Percentiles rank a stretch among this genome's conserved stretches.
Conservation (phyloP, 352 stramenopile genomes). For the Phytopythium oedochilum region DNA sequence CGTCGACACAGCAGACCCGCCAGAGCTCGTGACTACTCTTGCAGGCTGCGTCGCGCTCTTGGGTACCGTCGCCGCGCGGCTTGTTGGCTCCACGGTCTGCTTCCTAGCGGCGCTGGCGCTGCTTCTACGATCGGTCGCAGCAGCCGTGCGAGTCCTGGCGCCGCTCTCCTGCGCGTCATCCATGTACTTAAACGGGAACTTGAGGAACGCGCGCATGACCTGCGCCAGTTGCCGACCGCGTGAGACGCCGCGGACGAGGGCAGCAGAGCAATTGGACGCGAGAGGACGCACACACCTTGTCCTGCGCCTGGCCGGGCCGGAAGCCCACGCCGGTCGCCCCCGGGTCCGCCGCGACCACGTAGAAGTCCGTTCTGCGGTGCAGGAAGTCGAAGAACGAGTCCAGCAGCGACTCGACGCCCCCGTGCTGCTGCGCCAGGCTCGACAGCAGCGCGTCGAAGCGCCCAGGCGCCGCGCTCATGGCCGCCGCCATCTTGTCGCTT, state of each 20-base stretch:
- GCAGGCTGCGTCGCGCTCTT: too few species aligned
- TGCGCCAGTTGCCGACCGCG: background rate
- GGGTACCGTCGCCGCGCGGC: too few species aligned
- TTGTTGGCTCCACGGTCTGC: too few species aligned
- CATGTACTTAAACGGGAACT: conserved; percentile 56
- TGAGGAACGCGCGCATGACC: conserved; percentile 60
- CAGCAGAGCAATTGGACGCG: background rate
- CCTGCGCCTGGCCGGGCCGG: conserved; percentile 46
- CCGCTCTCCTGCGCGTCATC: conserved; percentile 18
- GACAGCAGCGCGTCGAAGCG: conserved; percentile 87
- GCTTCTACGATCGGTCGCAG: too few species aligned
- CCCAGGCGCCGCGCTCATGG: conserved; percentile 25
- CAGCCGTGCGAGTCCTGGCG: too few species aligned
- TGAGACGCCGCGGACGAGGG: background rate
- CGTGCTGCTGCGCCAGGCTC: conserved; percentile 92
- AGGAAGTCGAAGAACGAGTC: conserved; percentile 97
- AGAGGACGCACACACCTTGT: conserved; percentile 23
- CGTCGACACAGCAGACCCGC: background rate
- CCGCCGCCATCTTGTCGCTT: conserved; percentile 3
- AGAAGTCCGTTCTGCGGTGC: conserved; percentile 98
- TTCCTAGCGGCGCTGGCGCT: too few species aligned
- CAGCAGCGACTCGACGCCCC: conserved; percentile 95
- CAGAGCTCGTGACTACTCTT: too few species aligned
- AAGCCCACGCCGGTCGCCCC: conserved; percentile 54
- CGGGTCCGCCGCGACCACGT: conserved; percentile 67